These are phyloP conservation scores for Knoxia roxburghii DNA, from an alignment of 257 asterid genomes.

Conservation along the genomic window DNA sequence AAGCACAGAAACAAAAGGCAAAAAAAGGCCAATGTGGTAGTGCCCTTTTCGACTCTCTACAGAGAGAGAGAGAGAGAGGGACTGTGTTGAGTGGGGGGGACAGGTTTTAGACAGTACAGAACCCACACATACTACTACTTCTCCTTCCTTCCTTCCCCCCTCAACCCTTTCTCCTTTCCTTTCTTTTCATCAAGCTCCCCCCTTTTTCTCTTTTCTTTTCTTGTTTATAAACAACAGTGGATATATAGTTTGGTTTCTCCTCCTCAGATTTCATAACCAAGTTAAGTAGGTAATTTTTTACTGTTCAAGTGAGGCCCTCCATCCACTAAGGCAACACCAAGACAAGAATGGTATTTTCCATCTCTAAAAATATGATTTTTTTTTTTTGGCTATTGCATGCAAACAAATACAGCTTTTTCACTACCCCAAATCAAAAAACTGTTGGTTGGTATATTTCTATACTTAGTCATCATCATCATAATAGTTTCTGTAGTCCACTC, in stretches of 20 bases:
- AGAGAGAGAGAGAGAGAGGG: constrained; percentile 22
- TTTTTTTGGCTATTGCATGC: constrained; percentile 35
- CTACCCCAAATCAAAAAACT: constrained; percentile 7
- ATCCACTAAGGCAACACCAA: constrained; percentile 39
- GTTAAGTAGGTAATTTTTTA: background rate
- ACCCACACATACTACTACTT: constrained; percentile 43
- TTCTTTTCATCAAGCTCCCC: constrained; percentile 39
- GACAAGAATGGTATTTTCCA: constrained; percentile 32
- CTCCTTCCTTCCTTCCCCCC: constrained; percentile 14
- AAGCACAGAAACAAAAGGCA: constrained; percentile 65
- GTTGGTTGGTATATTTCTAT: background rate
- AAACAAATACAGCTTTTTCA: constrained; percentile 28
- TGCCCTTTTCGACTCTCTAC: constrained; percentile 64
- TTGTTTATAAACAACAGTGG: background rate
- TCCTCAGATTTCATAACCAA: background rate
- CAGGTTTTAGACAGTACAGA: constrained; percentile 91
- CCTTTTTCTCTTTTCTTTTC: constrained; percentile 18
- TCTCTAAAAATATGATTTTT: too few species aligned
- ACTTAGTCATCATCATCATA: background rate
- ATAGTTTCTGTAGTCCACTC: background rate
- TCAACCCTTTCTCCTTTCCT: constrained; percentile 33
- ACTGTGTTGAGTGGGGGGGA: constrained; percentile 92
- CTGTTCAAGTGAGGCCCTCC: constrained; percentile 31
- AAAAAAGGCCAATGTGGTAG: constrained; percentile 56
- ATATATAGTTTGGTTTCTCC: constrained; percentile 1